Evolutionary conservation across 208 protist genomes (phyloP).

Genomic region (Crithidia brevicula): DNA sequence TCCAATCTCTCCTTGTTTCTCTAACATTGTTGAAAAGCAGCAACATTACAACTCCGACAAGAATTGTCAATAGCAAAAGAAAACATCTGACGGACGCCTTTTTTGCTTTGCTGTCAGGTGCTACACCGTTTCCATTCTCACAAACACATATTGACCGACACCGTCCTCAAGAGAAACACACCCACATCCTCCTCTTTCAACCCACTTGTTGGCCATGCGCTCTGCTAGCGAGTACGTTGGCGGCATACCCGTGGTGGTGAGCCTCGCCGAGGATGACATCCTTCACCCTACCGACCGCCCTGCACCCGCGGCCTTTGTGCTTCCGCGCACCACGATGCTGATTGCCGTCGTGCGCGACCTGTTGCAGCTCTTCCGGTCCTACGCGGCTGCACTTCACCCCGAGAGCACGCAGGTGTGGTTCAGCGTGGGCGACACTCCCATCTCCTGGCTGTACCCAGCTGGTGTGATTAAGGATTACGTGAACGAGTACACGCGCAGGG

Average conservation of each 20-base stretch:
- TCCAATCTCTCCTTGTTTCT: too few species aligned
- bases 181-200: background rate
- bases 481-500: slow-evolving; percentile 30
- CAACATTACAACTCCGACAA: too few species aligned
- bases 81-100: too few species aligned
- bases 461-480: slow-evolving; percentile 75
- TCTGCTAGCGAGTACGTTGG: slow-evolving; percentile 47
- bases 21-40: too few species aligned
- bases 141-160: too few species aligned
- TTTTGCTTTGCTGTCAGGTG: too few species aligned
- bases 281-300: slow-evolving; percentile 43
- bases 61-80: too few species aligned
- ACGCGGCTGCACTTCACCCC: slow-evolving; percentile 41
- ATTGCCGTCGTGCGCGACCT: slow-evolving; percentile 61
- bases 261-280: slow-evolving; percentile 54
- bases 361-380: slow-evolving; percentile 49
- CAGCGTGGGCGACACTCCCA: slow-evolving; percentile 36
- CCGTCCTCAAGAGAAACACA: too few species aligned
- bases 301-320: slow-evolving; percentile 51
- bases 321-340: slow-evolving; percentile 70
- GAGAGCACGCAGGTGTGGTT: slow-evolving; percentile 66
- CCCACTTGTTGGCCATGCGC: slow-evolving; percentile 21
- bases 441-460: slow-evolving; percentile 72
- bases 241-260: slow-evolving; percentile 64
- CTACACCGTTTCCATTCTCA: too few species aligned